A percentile compares a stretch with the other conserved stretches of the same genome.
These are phyloP conservation scores for Eimeria acervulina DNA, from an alignment of 169 alveolate genomes.

Conservation along the genomic window DNA sequence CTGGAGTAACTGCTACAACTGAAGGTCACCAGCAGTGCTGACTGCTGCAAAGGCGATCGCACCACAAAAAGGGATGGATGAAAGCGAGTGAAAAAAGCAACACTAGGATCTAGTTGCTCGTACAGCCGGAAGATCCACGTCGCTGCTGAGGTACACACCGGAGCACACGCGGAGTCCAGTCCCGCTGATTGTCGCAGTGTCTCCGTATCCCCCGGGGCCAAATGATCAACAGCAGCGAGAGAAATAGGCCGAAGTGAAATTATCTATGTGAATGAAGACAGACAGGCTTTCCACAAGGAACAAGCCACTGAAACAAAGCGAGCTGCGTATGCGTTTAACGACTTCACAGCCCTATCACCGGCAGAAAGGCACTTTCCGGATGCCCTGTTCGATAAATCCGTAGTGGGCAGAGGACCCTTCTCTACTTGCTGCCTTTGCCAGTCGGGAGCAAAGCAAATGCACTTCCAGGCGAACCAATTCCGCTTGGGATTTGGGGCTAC, in stretches of 20 bases:
- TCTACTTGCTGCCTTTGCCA: constrained; percentile 2
- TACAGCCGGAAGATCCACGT: neutral
- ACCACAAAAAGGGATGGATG: neutral
- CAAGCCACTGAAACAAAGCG: constrained; percentile 3
- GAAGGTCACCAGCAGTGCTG: constrained; percentile 15
- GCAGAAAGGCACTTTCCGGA: neutral
- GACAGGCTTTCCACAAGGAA: constrained; percentile 20
- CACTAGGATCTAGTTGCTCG: constrained; percentile 2
- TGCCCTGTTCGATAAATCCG: neutral
- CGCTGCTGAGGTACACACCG: neutral
- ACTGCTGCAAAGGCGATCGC: neutral
- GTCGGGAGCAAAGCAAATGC: neutral
- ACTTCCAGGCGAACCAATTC: constrained; percentile 56
- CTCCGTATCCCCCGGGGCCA: constrained; percentile 14
- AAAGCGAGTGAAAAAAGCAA: constrained; percentile 16
- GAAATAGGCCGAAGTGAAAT: neutral
- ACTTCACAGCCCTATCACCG: constrained; percentile 6
- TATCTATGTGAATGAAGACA: constrained; percentile 27
- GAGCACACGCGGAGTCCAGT: neutral
- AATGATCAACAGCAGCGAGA: constrained; percentile 12
- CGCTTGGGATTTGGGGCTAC: constrained; percentile 73
- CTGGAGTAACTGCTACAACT: constrained; percentile 38
- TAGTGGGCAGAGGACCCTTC: neutral
- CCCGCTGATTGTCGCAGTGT: neutral
- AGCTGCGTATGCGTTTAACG: neutral